Evolutionary conservation across 2,329 filamentous ascomycete genomes (phyloP), one percentile per base, ranked within the genome.

Genomic region (Calonectria ilicicola): DNA sequence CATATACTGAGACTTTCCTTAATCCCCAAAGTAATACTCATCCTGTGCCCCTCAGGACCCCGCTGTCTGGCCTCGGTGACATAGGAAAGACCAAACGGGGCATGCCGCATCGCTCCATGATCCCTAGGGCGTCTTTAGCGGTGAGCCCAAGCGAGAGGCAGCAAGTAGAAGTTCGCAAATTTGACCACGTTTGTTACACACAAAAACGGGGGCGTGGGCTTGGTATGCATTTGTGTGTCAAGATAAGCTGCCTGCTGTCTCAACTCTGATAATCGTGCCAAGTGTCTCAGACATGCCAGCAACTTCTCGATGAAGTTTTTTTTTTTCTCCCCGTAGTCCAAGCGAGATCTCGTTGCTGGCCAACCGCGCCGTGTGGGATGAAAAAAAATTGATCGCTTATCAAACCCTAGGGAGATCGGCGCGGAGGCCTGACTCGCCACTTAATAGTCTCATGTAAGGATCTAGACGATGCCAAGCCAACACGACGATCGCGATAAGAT

Each of bases 401-500:
- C 64, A 64, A 23, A 46, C 32, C 27, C 46, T 3, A 26, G 46
- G 21, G 46, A 5, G 69, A 71, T 71, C 69, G 69, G 38, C 69
- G 21, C 15, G 3, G 64, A 19, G 19, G 23, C 40, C 68, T 66
- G 63, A 66, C 60, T 65, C 62, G 69, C 56, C 27, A 67, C 49
- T 46, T 47, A 26, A 32, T 63, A 35, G 53, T 46, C n/a, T 67
- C 35, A 47, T 58, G 29, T 42, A 29, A 29, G 38, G 26, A 65
- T 46, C 47, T 49, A 19, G 23, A 64, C 51, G 27, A 27, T 26
- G 26, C 44, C 47, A 71, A 46, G 64, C 38, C 64, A 23, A 9
- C 32, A 9, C 53, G 69, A 64, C 69, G 69, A 71, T 71, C 69
- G 21, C 64, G 69, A 71, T 71, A 71, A 67, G 63, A 47, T 42